Conservation (phyloP, 768 basidiomycete genomes). For the Leucocoprinus sp. region DNA sequence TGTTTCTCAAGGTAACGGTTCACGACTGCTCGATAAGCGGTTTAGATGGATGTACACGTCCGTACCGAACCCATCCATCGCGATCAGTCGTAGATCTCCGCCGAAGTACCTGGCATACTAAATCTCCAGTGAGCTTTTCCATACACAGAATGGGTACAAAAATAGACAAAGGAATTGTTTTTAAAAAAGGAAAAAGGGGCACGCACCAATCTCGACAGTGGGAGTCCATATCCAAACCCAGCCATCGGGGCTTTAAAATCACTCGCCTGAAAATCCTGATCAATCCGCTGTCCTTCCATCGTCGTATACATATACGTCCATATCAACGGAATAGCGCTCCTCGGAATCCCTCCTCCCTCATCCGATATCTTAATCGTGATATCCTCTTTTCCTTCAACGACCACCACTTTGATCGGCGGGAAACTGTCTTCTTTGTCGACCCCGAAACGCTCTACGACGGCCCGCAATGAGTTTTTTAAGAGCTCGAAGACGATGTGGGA, state of each 20-base stretch:
- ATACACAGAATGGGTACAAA: neutral
- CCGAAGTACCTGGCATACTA: conserved; percentile 95
- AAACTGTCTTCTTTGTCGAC: conserved; percentile 69
- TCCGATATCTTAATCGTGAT: conserved; percentile 99
- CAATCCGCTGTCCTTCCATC: conserved; percentile 66
- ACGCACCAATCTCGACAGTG: conserved; percentile 81
- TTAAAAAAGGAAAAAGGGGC: conserved; percentile 4
- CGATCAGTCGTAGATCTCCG: conserved; percentile 85
- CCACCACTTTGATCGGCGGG: conserved; percentile 90
- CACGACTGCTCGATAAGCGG: conserved; percentile 71
- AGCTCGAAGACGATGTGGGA: conserved; percentile 97
- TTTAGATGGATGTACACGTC: conserved; percentile 93
- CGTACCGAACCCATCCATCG: conserved; percentile 98
- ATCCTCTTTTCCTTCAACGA: conserved; percentile 95
- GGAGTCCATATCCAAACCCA: conserved; percentile 91
- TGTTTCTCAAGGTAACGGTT: conserved; percentile 52
- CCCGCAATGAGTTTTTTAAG: conserved; percentile 94
- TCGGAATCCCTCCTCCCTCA: conserved; percentile 91
- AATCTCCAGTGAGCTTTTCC: conserved; percentile 1
- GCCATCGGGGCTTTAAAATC: conserved; percentile 99
- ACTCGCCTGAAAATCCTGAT: conserved; percentile 70
- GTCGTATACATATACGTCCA: conserved; percentile 99
- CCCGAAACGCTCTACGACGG: conserved; percentile 90
- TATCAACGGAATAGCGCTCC: conserved; percentile 84
- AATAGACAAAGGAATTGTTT: too few relatives aligned